Evolutionary conservation across 2,329 filamentous ascomycete species (phyloP).

Genomic region (Trichophyton schoenleinii): DNA sequence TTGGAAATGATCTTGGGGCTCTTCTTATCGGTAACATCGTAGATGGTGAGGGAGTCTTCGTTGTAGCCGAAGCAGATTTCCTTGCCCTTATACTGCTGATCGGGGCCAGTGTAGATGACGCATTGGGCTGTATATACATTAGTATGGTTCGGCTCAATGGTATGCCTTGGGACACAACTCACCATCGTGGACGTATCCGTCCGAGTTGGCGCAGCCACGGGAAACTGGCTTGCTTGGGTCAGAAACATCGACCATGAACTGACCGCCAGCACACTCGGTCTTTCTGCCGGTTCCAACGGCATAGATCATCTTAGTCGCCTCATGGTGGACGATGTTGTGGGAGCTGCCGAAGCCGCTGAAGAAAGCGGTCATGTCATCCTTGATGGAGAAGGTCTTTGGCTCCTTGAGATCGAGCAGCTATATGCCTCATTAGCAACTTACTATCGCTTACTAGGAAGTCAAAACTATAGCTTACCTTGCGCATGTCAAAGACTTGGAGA

Average conservation of each 20-base stretch:
- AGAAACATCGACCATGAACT: conserved; percentile 48
- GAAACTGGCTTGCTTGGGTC: conserved; percentile 42
- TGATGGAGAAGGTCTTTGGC: conserved; percentile 33
- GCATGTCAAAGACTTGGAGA: conserved; percentile 53
- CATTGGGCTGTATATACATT: conserved; percentile 35
- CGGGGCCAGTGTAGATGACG: conserved; percentile 43
- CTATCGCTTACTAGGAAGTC: not conserved
- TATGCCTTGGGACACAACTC: not conserved
- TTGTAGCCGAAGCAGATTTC: conserved; percentile 49
- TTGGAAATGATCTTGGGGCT: conserved; percentile 37
- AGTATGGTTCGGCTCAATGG: no score
- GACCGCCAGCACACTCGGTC: conserved; percentile 39
- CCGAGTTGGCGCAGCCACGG: conserved; percentile 42
- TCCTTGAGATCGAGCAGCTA: conserved; percentile 32
- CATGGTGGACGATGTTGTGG: conserved; percentile 39
- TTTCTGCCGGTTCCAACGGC: conserved; percentile 37
- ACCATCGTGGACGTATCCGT: conserved; percentile 50
- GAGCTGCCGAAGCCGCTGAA: conserved; percentile 35
- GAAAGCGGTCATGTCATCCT: conserved; percentile 31
- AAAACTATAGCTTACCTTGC: conserved; percentile 23
- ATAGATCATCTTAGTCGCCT: conserved; percentile 38
- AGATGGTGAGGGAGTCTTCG: conserved; percentile 22
- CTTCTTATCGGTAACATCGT: conserved; percentile 14
- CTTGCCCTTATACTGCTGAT: conserved; percentile 35
- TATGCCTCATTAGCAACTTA: conserved; percentile 24